Evolutionary conservation across 257 asterid genomes (phyloP).

Genomic region (Solanum sejunctum): DNA sequence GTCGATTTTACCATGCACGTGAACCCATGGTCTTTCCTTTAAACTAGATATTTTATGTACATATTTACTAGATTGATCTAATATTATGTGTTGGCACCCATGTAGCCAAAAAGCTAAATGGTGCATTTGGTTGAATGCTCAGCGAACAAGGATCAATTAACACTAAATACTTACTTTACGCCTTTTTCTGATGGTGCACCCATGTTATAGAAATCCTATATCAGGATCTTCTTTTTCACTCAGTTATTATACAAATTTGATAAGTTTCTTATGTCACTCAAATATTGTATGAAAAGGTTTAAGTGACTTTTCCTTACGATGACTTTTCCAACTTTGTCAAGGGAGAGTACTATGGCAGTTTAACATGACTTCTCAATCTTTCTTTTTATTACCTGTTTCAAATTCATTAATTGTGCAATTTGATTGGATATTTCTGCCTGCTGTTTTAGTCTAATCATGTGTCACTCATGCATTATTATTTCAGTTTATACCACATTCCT

Average conservation of each 20-base stretch:
- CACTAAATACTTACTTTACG: too few relatives aligned
- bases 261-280: neutral
- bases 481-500: constrained; percentile 93
- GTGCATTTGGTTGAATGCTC: too few relatives aligned
- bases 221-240: neutral
- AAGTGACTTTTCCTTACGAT: neutral
- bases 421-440: neutral
- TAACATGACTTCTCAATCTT: neutral
- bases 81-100: too few relatives aligned
- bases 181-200: too few relatives aligned
- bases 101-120: too few relatives aligned
- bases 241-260: neutral
- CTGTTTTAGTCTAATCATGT: neutral
- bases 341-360: neutral
- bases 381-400: neutral
- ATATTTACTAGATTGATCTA: too few relatives aligned
- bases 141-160: too few relatives aligned
- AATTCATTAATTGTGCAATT: neutral
- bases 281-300: neutral
- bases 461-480: neutral
- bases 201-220: too few relatives aligned
- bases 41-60: too few relatives aligned
- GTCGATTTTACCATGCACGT: too few relatives aligned
- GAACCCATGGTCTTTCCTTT: too few relatives aligned
- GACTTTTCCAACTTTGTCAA: neutral